Conservation (phyloP, 2,329 filamentous ascomycete genomes). For the Trichoderma sp. region DNA sequence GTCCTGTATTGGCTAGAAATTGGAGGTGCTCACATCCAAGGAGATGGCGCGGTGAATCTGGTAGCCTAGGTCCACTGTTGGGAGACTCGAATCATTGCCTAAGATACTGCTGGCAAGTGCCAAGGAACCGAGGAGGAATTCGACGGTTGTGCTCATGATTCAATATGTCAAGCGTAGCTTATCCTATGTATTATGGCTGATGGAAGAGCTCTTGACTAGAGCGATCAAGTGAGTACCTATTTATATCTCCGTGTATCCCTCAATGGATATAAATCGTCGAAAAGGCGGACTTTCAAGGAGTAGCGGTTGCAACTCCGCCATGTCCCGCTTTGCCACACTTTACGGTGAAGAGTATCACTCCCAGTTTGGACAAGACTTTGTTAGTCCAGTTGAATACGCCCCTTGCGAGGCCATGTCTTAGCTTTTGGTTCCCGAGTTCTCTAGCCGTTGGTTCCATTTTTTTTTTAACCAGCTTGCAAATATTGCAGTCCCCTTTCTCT, state of each 20-base stretch:
- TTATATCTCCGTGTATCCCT: neutral
- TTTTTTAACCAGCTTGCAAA: neutral
- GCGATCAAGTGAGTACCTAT: neutral
- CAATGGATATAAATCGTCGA: neutral
- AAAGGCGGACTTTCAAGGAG: neutral
- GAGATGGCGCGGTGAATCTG: neutral
- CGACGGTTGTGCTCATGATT: neutral
- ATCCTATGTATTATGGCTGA: neutral
- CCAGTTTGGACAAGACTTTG: neutral
- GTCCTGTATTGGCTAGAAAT: neutral
- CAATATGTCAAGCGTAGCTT: neutral
- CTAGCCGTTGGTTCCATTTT: neutral
- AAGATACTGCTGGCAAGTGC: neutral
- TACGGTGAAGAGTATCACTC: neutral
- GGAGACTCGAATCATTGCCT: neutral
- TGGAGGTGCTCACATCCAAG: neutral
- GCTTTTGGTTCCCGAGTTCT: neutral
- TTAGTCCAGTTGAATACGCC: neutral
- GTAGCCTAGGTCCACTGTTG: neutral
- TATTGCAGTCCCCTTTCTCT: neutral
- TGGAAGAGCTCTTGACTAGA: neutral
- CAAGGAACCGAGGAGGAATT: neutral
- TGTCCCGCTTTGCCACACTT: neutral
- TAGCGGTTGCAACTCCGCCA: neutral
- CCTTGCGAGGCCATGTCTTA: neutral